A percentile compares a stretch with the other conserved stretches of the same genome.
Conservation (phyloP, 306 rosid genomes). For the Luffa acutangula region DNA sequence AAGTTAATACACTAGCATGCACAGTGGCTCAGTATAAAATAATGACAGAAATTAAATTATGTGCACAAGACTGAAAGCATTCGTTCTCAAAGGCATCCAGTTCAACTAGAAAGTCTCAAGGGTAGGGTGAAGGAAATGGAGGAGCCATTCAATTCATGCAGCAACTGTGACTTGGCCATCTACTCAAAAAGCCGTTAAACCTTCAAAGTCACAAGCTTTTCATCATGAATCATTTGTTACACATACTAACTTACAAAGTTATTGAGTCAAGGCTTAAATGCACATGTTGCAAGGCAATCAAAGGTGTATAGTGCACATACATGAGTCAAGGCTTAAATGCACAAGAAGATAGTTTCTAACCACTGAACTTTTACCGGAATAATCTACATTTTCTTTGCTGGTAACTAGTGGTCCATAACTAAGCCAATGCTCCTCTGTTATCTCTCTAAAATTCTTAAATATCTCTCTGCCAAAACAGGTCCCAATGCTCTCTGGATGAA, state of each 20-base stretch:
- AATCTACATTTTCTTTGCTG: conserved; percentile 20
- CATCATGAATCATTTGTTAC: background rate
- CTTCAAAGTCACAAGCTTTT: background rate
- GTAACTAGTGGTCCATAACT: conserved; percentile 33
- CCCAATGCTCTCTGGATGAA: conserved; percentile 99
- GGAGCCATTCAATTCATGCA: background rate
- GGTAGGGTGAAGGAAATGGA: background rate
- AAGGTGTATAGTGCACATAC: background rate
- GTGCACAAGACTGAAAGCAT: background rate
- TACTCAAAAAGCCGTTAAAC: background rate
- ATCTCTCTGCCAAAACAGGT: conserved; percentile 73
- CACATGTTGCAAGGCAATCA: background rate
- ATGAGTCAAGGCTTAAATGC: background rate
- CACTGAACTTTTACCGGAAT: conserved; percentile 48
- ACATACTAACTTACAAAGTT: background rate
- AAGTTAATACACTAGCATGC: conserved; percentile 43
- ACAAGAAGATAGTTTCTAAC: background rate
- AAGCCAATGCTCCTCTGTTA: conserved; percentile 74
- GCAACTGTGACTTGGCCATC: background rate
- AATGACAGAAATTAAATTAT: background rate
- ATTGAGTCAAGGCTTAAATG: too few relatives aligned
- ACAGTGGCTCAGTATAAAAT: background rate
- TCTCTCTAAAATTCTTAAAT: conserved; percentile 76
- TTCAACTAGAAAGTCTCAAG: background rate
- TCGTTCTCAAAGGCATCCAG: background rate